phyloP scores from a whole-genome alignment of 73 alveolate genomes.

The Breviolum minutum region DNA sequence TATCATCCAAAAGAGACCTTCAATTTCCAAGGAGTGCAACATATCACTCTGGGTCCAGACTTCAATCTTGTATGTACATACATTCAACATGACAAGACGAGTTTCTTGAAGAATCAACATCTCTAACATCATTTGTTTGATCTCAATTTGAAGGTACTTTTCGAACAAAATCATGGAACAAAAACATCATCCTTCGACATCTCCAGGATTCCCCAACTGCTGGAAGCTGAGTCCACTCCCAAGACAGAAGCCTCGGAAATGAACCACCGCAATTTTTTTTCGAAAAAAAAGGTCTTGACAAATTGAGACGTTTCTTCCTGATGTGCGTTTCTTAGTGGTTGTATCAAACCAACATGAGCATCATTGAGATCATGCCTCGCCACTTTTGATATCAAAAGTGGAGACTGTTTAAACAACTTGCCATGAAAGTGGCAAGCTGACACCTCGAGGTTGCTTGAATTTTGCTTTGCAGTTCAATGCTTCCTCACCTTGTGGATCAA shows the following conservation, averaged over 20 bases:
- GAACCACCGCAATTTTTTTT: not conserved
- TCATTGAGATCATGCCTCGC: not conserved
- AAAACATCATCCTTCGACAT: not conserved
- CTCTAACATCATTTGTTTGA: not conserved
- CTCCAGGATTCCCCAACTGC: not conserved
- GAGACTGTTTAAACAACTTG: no score
- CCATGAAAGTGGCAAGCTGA: no score
- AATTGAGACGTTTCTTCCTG: not conserved
- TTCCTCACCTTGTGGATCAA: constrained; percentile 36
- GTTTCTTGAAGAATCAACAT: not conserved
- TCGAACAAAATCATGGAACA: not conserved
- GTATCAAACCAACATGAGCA: not conserved
- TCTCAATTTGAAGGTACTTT: not conserved
- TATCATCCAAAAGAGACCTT: no score
- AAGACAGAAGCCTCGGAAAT: constrained; percentile 16
- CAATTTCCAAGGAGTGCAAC: no score
- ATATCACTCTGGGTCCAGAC: no score
- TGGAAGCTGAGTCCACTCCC: constrained; percentile 56
- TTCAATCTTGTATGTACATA: not conserved
- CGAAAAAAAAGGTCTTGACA: not conserved
- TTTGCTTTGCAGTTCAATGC: no score
- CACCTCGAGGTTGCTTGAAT: no score
- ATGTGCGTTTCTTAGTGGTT: not conserved
- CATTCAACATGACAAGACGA: not conserved
- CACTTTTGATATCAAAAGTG: no score